Base-by-base conservation (phyloP, 2,329 filamentous ascomycete genomes). In the Neocatenulostroma microsporum region DNA sequence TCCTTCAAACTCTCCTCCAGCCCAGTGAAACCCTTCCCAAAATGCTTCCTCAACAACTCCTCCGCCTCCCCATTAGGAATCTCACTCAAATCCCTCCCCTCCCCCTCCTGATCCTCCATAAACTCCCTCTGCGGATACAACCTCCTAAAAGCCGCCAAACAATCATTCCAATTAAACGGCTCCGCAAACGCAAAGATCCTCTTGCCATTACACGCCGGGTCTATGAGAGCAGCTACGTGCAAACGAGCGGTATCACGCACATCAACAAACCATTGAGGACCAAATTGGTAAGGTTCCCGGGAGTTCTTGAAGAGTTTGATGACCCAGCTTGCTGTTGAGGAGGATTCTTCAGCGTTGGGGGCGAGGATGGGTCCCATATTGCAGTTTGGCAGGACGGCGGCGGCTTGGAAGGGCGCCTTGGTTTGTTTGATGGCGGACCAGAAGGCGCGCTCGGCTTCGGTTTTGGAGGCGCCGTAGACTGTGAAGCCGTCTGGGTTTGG, bases 101-200 rank as follows among this genome's bases (percentile, higher is more conserved):
- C 37, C 19, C 42, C 36, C 17, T 49, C 43, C 14, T 34, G 40
- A 17, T 48, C 37, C 21, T 41, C 44, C 7, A 36, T 28, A 15
- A 50, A 45, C 11, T 33, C 33, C 30, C 31, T 47, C 3, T 62
- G 52, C 0, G 70, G 69, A 30, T 60, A 59, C 3, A 62, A 19
- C 28, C 61, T 57, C 19, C 60, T 51, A 26, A 67, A 49, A 8
- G 63, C 52, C 0, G 39, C 46, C 8, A 72, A 43, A 12, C 73
- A 45, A 2, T 63, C 48, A 14, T 71, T 69, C 54, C 63, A 71
- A 30, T 60, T 71, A 38, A 62, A 69, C 0, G 62, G 63, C 2
- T 62, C 56, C 0, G 68, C 71, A 35, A 70, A 74, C 1, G 60
- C 74, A 47, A 77, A 74, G 7, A 80, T 51, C 1, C 76, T 66